phyloP scores from a whole-genome alignment of 169 alveolate species.

The Eimeria necatrix region DNA sequence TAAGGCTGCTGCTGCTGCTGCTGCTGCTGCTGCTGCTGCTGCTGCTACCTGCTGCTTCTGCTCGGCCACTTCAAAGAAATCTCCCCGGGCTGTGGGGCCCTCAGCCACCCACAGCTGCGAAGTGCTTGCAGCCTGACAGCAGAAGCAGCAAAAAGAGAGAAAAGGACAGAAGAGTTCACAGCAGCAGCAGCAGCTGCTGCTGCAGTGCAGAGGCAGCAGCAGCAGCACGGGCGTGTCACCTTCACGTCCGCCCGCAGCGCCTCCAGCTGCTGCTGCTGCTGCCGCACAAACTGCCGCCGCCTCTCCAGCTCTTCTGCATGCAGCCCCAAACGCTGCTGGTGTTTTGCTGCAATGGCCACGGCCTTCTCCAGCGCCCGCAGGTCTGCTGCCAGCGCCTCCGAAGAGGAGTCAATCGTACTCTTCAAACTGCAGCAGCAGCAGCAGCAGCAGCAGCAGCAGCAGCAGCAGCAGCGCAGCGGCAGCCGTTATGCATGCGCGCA shows the following conservation, averaged over 20 bases:
- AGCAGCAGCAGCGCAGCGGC: too few relatives aligned
- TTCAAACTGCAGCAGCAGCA: background rate
- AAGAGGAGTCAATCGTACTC: background rate
- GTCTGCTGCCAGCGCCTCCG: background rate
- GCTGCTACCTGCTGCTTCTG: conserved; percentile 14
- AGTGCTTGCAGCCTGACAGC: background rate
- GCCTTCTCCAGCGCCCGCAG: background rate
- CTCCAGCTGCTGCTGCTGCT: background rate
- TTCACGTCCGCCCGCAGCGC: background rate
- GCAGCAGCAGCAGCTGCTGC: background rate
- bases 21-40: background rate
- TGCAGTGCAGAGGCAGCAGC: background rate
- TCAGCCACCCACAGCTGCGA: background rate
- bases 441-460: background rate
- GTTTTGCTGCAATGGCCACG: background rate
- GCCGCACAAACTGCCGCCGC: background rate
- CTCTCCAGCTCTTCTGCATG: background rate
- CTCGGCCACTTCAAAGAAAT: background rate
- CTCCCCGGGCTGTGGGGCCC: background rate
- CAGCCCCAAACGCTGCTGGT: background rate
- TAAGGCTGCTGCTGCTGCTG: conserved; percentile 1
- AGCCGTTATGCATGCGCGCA: too few relatives aligned
- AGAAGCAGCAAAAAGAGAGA: background rate
- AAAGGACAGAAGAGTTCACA: background rate
- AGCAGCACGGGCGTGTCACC: background rate